Evolutionary conservation across 208 protist genomes (phyloP), one percentile per base, ranked within the genome.

Genomic region (Leishmania turanica): DNA sequence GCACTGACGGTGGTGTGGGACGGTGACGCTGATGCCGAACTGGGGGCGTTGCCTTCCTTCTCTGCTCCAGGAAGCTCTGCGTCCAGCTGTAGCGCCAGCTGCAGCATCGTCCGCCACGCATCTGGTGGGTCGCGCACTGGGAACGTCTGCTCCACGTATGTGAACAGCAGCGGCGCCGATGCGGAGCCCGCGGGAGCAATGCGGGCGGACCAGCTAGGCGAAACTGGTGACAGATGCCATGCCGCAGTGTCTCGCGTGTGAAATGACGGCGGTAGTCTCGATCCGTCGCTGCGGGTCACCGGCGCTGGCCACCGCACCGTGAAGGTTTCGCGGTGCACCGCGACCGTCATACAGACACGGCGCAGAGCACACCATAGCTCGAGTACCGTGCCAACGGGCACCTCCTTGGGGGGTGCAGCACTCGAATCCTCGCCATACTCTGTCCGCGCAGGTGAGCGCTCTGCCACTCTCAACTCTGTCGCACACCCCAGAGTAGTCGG

Each of bases 251-350:
- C 37, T 8, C 11, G 31, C 53, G 65, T 3, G 11, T 51, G 56
- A 49, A 66, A 54, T 1, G 34, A 53, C 0, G 47, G 68, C 75
- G 79, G 79, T 51, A 82, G 86, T 51, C 84, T 77, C 3, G 88
- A 83, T n/a, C 89, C 89, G 71, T 87, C 86, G 1, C 84, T 62
- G 9, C 89, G 83, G 4, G 86, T 85, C 49, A 93, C 88, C 2
- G 84, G 88, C 2, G 90, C 92, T 24, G 94, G 94, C 94, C 94
- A 97, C 3, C 91, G 90, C 49, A 97, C 94, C 3, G 88, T 90
- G 87, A 97, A 97, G 17, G 89, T 92, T 9, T 77, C 77, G 11
- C 91, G 84, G 53, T 87, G 79, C n/a, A 73, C 76, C 74, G 95
- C 90, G 5, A 97, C 78, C 27, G 92, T 97, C 13, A 97, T 85